A percentile compares a stretch with the other conserved stretches of the same genome.
phyloP scores from a whole-genome alignment of 305 asterid species.

The Lippia alba region DNA sequence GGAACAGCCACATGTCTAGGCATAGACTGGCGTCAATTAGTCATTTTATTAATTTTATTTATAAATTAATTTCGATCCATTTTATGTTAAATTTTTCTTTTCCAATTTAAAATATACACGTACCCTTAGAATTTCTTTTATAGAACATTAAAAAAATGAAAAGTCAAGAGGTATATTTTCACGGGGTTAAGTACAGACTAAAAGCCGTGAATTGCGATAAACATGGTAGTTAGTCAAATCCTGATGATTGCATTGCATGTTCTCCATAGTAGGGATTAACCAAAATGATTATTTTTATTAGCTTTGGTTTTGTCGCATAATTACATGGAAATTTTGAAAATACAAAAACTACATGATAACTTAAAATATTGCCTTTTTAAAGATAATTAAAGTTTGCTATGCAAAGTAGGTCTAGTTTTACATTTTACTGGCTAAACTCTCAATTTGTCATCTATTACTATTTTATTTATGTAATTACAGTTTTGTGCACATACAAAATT shows the following conservation, averaged over 20 bases:
- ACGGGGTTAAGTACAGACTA: not conserved
- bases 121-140: not conserved
- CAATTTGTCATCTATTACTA: too few relatives aligned
- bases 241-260: constrained; percentile 17
- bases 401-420: too few relatives aligned
- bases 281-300: too few relatives aligned
- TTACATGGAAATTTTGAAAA: too few relatives aligned
- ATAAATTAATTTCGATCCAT: not conserved
- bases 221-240: constrained; percentile 19
- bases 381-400: too few relatives aligned
- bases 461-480: not conserved
- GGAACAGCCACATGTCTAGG: not conserved
- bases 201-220: constrained; percentile 45
- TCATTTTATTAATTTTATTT: not conserved
- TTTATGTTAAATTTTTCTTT: not conserved
- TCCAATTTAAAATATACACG: not conserved
- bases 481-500: not conserved
- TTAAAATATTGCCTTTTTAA: too few relatives aligned
- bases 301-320: too few relatives aligned
- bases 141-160: not conserved
- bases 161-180: not conserved
- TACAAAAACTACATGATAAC: too few relatives aligned
- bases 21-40: not conserved
- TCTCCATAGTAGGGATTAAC: not conserved
- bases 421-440: too few relatives aligned